Conservation (phyloP, 148 eudicot genomes). For the Heliamphora exappendiculata region DNA sequence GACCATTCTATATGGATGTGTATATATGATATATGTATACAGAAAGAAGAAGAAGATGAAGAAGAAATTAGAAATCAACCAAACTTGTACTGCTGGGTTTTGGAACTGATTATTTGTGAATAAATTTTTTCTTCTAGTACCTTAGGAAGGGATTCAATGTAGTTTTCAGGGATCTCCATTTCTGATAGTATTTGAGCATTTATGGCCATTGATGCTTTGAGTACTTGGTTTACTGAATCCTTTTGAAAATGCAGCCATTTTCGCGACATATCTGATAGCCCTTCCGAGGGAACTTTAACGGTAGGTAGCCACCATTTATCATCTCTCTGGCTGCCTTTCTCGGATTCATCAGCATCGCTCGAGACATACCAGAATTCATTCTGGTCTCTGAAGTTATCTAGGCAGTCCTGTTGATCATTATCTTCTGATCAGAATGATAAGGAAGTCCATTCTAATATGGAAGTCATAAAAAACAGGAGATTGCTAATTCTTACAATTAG, state of each 20-base stretch:
- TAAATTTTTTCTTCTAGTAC: conserved; percentile 11
- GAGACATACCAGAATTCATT: conserved; percentile 42
- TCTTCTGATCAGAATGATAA: conserved; percentile 7
- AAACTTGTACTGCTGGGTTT: background rate
- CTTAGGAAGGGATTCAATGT: conserved; percentile 58
- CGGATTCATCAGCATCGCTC: conserved; percentile 33
- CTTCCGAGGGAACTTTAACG: conserved; percentile 37
- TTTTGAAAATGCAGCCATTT: conserved; percentile 52
- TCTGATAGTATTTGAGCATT: conserved; percentile 43
- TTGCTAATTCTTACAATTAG: conserved; percentile 34
- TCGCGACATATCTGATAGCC: conserved; percentile 36
- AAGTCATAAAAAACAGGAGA: background rate
- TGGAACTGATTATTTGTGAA: background rate
- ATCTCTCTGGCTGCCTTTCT: conserved; percentile 24
- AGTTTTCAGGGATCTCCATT: conserved; percentile 52
- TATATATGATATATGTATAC: no score
- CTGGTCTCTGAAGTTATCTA: conserved; percentile 47
- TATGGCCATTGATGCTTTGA: conserved; percentile 56
- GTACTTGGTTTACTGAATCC: conserved; percentile 53
- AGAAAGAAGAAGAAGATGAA: no score
- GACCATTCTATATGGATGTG: conserved; percentile 40
- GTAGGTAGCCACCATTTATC: conserved; percentile 56
- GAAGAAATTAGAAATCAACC: background rate
- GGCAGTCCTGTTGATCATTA: conserved; percentile 35
- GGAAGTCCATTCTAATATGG: background rate